Percentiles rank a stretch among this genome's conserved stretches.
These are phyloP conservation scores for Cucurbita pepo DNA, from an alignment of 306 rosid genomes.

Conservation along the genomic window DNA sequence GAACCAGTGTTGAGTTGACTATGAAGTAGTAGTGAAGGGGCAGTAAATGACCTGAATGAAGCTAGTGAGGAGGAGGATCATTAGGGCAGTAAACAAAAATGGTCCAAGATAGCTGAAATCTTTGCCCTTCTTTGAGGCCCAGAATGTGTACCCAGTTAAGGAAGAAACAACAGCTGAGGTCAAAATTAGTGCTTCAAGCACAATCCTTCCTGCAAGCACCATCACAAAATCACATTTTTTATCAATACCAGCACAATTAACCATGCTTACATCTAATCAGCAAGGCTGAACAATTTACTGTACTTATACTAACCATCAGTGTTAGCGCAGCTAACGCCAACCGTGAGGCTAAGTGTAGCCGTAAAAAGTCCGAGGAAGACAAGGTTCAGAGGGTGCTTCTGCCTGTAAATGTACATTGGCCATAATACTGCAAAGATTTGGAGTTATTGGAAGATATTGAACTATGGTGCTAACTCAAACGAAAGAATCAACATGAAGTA, in stretches of 20 bases:
- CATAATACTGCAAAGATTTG: constrained; percentile 45
- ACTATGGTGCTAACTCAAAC: constrained; percentile 41
- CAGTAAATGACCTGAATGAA: constrained; percentile 59
- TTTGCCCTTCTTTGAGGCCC: constrained; percentile 98
- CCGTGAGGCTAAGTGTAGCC: constrained; percentile 56
- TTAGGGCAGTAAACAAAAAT: constrained; percentile 63
- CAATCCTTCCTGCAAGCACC: constrained; percentile 60
- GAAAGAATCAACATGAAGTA: constrained; percentile 44
- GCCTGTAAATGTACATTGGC: constrained; percentile 69
- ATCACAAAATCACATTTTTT: background rate
- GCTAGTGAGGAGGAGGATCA: constrained; percentile 45
- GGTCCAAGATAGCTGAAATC: constrained; percentile 97
- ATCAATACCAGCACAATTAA: background rate
- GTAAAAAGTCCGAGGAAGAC: constrained; percentile 85
- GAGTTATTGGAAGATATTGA: constrained; percentile 15
- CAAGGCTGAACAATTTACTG: background rate
- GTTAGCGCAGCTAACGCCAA: constrained; percentile 70
- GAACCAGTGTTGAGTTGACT: background rate
- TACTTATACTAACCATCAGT: constrained; percentile 41
- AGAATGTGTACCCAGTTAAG: constrained; percentile 78
- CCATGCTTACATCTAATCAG: background rate
- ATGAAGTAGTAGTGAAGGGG: background rate
- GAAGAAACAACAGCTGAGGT: constrained; percentile 77
- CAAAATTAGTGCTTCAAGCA: constrained; percentile 81
- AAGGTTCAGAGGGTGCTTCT: constrained; percentile 74